phyloP scores from a whole-genome alignment of 768 basidiomycete genomes.

The Phanerodontia chrysosporium region DNA sequence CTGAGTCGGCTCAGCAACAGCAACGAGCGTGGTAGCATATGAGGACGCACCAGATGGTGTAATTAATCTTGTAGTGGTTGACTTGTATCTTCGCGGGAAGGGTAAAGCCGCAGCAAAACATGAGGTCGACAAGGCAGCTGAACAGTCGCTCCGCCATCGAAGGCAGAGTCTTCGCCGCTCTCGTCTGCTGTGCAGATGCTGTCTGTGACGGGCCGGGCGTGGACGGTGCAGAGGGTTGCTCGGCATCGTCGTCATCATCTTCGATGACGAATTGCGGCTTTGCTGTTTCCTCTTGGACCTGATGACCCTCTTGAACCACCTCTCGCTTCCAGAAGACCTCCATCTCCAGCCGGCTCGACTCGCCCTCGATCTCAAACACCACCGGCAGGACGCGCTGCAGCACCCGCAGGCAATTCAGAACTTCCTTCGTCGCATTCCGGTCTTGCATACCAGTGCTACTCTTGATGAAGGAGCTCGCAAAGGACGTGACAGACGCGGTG shows the following conservation, averaged over 20 bases:
- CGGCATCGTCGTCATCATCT: slow-evolving; percentile 65
- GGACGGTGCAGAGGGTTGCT: slow-evolving; percentile 13
- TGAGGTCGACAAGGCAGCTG: slow-evolving; percentile 72
- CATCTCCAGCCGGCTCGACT: slow-evolving; percentile 67
- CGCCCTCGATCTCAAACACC: slow-evolving; percentile 77
- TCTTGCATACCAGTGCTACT: slow-evolving; percentile 43
- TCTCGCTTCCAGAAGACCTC: slow-evolving; percentile 80
- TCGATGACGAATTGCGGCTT: slow-evolving; percentile 84
- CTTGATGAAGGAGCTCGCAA: slow-evolving; percentile 70
- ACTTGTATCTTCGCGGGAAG: slow-evolving; percentile 73
- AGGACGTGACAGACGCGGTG: slow-evolving; percentile 52
- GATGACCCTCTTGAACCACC: slow-evolving; percentile 38
- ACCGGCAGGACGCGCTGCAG: slow-evolving; percentile 87
- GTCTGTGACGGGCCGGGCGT: not conserved
- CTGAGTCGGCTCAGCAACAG: slow-evolving; percentile 33
- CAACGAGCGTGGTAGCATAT: not conserved
- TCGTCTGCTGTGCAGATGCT: slow-evolving; percentile 15
- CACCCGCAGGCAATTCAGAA: slow-evolving; percentile 87
- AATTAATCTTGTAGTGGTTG: slow-evolving; percentile 79
- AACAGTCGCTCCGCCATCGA: slow-evolving; percentile 80
- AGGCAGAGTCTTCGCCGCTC: slow-evolving; percentile 46
- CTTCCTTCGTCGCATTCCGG: slow-evolving; percentile 77
- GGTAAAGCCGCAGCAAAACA: slow-evolving; percentile 94
- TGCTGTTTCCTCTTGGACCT: slow-evolving; percentile 15
- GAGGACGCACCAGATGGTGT: slow-evolving; percentile 75